A percentile compares a stretch with the other conserved stretches of the same genome.
Evolutionary conservation across 306 rosid species (phyloP).

Genomic region (Cicer bijugum): DNA sequence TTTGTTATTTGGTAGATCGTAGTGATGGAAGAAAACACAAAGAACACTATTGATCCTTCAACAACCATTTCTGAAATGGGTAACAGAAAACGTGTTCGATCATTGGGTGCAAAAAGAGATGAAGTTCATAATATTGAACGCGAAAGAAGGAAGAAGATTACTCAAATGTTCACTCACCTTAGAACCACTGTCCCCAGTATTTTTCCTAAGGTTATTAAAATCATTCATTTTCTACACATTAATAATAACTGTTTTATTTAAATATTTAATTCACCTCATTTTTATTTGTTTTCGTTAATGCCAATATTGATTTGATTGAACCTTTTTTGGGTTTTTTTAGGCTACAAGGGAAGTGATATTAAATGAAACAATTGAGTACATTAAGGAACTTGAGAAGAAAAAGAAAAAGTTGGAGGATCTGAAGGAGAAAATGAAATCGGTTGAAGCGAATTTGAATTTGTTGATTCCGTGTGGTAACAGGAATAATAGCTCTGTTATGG

Average conservation of each 20-base stretch:
- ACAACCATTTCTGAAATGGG: constrained; percentile 22
- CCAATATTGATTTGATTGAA: too few species aligned
- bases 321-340: constrained; percentile 2
- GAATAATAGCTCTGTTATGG: constrained; percentile 39
- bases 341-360: constrained; percentile 48
- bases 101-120: neutral
- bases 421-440: constrained; percentile 41
- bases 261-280: too few species aligned
- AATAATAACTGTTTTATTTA: too few species aligned
- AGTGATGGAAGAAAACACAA: constrained; percentile 5
- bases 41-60: neutral
- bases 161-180: constrained; percentile 46
- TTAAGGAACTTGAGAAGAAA: constrained; percentile 52
- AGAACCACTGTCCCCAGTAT: constrained; percentile 44
- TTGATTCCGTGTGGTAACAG: constrained; percentile 15
- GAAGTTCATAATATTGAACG: constrained; percentile 42
- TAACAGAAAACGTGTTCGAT: constrained; percentile 38
- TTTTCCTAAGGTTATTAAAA: constrained; percentile 33
- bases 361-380: constrained; percentile 45
- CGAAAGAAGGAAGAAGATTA: constrained; percentile 47
- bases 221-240: neutral
- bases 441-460: constrained; percentile 12
- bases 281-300: too few species aligned
- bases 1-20: neutral
- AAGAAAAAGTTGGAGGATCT: constrained; percentile 48